Conservation (phyloP, 2,329 filamentous ascomycete species). For the Fusarium begoniae region DNA sequence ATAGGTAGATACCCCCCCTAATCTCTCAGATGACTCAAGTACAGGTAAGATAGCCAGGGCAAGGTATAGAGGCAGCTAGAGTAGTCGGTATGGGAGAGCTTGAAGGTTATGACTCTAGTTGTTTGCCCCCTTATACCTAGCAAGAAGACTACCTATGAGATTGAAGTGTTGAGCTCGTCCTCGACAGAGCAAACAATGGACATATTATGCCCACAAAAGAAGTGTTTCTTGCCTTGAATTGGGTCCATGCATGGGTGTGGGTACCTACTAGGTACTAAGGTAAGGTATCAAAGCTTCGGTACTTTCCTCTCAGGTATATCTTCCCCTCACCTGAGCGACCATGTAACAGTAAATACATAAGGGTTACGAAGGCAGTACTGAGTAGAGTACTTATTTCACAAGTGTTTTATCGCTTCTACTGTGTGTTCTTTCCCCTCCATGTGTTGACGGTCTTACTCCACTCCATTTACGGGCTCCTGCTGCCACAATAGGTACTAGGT, state of each 20-base stretch:
- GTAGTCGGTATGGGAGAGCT: neutral
- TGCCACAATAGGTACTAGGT: neutral
- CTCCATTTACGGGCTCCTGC: constrained; percentile 9
- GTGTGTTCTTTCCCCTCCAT: constrained; percentile 31
- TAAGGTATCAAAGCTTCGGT: constrained; percentile 13
- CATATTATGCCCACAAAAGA: constrained; percentile 1
- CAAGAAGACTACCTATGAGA: neutral
- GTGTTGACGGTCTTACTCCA: constrained; percentile 11
- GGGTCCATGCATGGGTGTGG: constrained; percentile 20
- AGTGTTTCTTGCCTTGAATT: constrained; percentile 8
- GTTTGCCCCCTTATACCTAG: neutral
- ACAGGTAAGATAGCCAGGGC: too few species aligned
- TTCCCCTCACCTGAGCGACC: neutral
- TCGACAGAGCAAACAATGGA: constrained; percentile 8
- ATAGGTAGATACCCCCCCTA: neutral
- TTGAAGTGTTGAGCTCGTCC: neutral
- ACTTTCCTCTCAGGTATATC: constrained; percentile 4
- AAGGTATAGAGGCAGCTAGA: neutral
- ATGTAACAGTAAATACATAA: neutral
- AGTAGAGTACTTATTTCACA: neutral
- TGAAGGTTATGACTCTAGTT: neutral
- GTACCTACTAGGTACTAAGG: neutral
- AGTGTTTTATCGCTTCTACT: constrained; percentile 2
- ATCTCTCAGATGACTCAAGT: neutral
- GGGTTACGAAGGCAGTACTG: constrained; percentile 1